Evolutionary conservation across 768 basidiomycete species (phyloP), one percentile per base, ranked within the genome.

Genomic region (Mycena kentingensis): DNA sequence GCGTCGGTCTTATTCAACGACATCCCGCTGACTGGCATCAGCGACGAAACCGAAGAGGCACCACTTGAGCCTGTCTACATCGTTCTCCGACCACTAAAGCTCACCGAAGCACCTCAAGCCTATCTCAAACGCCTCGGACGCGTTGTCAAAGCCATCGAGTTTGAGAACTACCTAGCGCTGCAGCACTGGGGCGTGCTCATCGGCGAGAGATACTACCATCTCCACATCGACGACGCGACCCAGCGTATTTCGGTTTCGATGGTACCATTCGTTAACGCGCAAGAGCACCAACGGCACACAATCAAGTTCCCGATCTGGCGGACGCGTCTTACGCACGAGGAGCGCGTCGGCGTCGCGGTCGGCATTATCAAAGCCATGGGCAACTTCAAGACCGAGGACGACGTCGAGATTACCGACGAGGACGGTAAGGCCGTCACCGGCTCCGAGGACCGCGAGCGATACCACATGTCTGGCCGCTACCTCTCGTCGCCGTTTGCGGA

Each of bases 181-280:
- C 57, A 59, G 42, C 57, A 59, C 27, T 59, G 57, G 57, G 57
- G 57, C 35, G 57, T 59, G 31, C 57, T 59, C 35, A 46, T 59
- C 36, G 57, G 53, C n/a, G 44, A 55, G 12, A 41, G 31, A 27
- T 59, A 59, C 46, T 59, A 59, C 37, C 57, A 59, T 53, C 26
- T 59, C n/a, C 57, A 59, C 34, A 59, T 50, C 35, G 53, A 59
- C 24, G 57, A 59, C 32, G 16, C 29, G 37, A 54, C 46, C 22
- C 4, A 55, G 31, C 29, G 41, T 35, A 46, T 59, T 25, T 59
- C 53, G 19, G 56, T 57, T 46, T 57, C 56, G 29, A 47, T 57
- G 46, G 26, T 49, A 15, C 56, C 56, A 18, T 57, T 57, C 35
- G 28, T 57, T 29, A 4, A 52, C 26, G 39, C 27, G 31, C 24